Conservation (phyloP, 164 flowering plant genomes). For the Nelumbo lutea region DNA sequence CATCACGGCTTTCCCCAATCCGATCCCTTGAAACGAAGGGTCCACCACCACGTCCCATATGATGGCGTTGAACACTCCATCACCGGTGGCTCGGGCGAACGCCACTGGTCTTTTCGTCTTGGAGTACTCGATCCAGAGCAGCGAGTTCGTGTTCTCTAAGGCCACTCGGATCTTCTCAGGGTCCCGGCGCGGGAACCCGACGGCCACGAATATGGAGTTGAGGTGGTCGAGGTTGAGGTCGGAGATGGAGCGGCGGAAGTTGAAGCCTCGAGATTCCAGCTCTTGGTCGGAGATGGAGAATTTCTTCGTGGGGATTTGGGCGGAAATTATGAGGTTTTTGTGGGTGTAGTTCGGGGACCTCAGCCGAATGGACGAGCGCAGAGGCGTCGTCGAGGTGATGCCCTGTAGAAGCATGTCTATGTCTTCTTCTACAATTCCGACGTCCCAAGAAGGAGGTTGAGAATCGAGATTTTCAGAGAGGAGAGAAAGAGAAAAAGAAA, state of each 20-base stretch:
- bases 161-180: conserved; percentile 67
- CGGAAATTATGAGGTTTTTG: conserved; percentile 16
- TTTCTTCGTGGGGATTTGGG: conserved; percentile 14
- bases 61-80: conserved; percentile 90
- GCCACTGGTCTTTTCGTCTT: conserved; percentile 72
- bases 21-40: conserved; percentile 88
- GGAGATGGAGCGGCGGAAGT: conserved; percentile 43
- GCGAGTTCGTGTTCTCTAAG: conserved; percentile 63
- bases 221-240: conserved; percentile 79
- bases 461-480: not conserved
- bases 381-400: conserved; percentile 15
- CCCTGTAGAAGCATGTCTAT: conserved; percentile 33
- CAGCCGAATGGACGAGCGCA: conserved; percentile 10
- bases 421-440: not conserved
- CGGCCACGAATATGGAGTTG: conserved; percentile 75
- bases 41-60: conserved; percentile 99
- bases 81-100: conserved; percentile 94
- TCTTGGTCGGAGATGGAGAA: conserved; percentile 56
- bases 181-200: conserved; percentile 86
- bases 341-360: not conserved
- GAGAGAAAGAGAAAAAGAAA: not conserved
- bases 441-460: too few relatives aligned
- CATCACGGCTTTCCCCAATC: conserved; percentile 90
- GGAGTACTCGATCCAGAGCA: conserved; percentile 70
- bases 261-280: conserved; percentile 73